A percentile compares a stretch with the other conserved stretches of the same genome.
These are phyloP conservation scores for Teunomyces panamensis DNA, from an alignment of 805 yeast genomes.

Conservation along the genomic window DNA sequence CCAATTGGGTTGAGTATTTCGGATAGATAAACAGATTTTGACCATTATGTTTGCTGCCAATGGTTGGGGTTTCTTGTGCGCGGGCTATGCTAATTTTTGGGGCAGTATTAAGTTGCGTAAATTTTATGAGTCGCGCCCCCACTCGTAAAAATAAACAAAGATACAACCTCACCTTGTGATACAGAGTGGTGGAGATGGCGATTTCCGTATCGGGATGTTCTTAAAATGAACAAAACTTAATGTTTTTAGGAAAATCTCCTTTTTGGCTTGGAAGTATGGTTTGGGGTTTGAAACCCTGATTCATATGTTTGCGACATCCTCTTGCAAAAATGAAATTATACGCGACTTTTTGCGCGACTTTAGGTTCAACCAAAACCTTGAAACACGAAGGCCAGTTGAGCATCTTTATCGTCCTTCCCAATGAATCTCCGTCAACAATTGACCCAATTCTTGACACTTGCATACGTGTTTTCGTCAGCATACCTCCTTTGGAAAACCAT, in stretches of 20 bases:
- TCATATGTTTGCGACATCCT: not conserved
- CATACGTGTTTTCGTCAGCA: slow-evolving; percentile 82
- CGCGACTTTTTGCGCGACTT: not conserved
- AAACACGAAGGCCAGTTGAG: not conserved
- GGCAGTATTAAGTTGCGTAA: not conserved
- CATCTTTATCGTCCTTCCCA: not conserved
- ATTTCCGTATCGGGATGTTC: no score
- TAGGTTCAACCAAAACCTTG: not conserved
- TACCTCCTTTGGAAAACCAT: slow-evolving; percentile 89
- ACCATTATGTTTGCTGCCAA: no score
- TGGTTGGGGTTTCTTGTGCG: no score
- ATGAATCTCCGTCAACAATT: slow-evolving; percentile 64
- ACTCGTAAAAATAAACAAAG: not conserved
- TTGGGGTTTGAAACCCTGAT: not conserved
- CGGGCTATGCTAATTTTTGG: not conserved
- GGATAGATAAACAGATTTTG: no score
- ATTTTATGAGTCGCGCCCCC: not conserved
- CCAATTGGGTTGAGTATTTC: no score
- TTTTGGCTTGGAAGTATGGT: no score
- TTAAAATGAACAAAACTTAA: no score
- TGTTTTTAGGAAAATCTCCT: no score
- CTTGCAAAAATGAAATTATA: not conserved
- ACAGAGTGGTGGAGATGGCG: not conserved
- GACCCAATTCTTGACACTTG: slow-evolving; percentile 65
- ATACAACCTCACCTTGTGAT: not conserved